These are phyloP conservation scores for Citrus unshiu DNA, from an alignment of 345 rosid genomes.

Conservation along the genomic window DNA sequence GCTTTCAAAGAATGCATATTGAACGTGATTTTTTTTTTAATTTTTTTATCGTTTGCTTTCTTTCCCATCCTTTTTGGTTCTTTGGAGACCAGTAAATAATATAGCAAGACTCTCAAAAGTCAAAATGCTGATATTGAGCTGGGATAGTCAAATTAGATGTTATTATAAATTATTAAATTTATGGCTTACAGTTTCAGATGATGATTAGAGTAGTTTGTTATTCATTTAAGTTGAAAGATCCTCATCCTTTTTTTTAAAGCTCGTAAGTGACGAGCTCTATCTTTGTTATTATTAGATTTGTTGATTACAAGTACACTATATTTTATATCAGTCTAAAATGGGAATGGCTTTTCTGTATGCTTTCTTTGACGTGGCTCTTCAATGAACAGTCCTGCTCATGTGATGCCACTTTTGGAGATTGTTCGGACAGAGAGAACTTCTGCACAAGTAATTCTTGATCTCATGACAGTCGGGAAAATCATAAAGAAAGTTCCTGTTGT, in stretches of 20 bases:
- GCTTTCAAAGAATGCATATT: neutral
- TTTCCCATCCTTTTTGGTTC: neutral
- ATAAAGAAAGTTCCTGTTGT: conserved; percentile 95
- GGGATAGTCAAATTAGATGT: neutral
- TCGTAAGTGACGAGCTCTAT: neutral
- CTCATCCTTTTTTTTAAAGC: neutral
- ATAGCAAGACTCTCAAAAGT: neutral
- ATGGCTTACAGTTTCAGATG: neutral
- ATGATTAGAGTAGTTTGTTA: neutral
- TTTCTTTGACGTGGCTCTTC: conserved; percentile 17
- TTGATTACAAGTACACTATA: neutral
- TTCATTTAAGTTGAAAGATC: neutral
- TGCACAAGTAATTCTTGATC: conserved; percentile 86
- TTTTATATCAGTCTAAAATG: neutral
- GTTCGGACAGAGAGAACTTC: conserved; percentile 81
- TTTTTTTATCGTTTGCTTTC: neutral
- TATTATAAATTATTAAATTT: neutral
- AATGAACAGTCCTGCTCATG: conserved; percentile 82
- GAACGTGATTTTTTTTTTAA: neutral
- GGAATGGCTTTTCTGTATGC: neutral
- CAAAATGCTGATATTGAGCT: neutral
- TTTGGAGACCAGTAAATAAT: neutral
- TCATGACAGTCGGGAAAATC: conserved; percentile 74
- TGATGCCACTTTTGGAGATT: conserved; percentile 96
- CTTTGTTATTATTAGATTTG: neutral